Evolutionary conservation across 2,329 filamentous ascomycete species (phyloP).

Genomic region (Teratosphaeria zuluensis): DNA sequence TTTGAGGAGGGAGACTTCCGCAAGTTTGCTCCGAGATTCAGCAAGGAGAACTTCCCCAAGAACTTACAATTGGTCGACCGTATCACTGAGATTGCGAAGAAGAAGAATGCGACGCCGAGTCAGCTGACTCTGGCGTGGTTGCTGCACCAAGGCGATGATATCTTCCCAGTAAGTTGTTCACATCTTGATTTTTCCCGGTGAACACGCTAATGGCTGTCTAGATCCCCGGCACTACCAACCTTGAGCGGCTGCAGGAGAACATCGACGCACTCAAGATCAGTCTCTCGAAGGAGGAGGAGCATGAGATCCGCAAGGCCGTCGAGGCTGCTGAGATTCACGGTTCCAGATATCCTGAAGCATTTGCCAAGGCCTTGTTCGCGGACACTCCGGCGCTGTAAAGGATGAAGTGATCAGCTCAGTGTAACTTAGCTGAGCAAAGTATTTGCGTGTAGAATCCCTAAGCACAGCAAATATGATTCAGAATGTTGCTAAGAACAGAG

Average conservation of each 20-base stretch:
- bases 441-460: background rate
- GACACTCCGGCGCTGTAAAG: constrained; percentile 28
- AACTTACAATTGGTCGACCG: constrained; percentile 46
- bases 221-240: constrained; percentile 42
- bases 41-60: constrained; percentile 44
- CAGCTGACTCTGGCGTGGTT: constrained; percentile 57
- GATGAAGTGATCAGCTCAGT: too few species aligned
- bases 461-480: background rate
- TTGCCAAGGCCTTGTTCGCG: constrained; percentile 26
- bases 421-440: too few species aligned
- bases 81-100: constrained; percentile 41
- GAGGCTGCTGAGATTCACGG: constrained; percentile 28
- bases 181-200: background rate
- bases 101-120: constrained; percentile 45
- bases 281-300: constrained; percentile 27
- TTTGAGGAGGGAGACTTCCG: constrained; percentile 43
- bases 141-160: constrained; percentile 45
- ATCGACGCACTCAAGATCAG: constrained; percentile 27
- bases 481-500: too few species aligned
- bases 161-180: constrained; percentile 43
- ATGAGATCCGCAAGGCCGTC: constrained; percentile 27
- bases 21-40: constrained; percentile 38
- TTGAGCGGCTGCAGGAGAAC: constrained; percentile 39
- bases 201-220: constrained; percentile 4
- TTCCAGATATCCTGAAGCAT: constrained; percentile 29